These are phyloP conservation scores for Linderina pennispora DNA, from an alignment of 192 early-diverging fungal genomes.

Conservation along the genomic window DNA sequence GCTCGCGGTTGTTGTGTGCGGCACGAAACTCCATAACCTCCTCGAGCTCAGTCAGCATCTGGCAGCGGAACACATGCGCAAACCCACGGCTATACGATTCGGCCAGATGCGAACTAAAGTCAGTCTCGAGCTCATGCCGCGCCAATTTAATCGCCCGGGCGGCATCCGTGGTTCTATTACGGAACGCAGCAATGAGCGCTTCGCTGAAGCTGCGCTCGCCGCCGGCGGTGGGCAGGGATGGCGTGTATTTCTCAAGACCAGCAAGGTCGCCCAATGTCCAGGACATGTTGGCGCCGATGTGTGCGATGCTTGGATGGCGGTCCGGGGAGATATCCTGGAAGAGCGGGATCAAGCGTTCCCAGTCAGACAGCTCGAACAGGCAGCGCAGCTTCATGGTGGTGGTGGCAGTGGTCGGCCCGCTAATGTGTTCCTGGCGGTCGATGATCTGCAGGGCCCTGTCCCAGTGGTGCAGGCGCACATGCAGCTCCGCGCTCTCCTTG, in stretches of 20 bases:
- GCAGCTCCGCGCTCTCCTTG: slow-evolving; percentile 87
- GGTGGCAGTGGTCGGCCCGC: no score
- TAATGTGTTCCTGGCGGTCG: slow-evolving; percentile 66
- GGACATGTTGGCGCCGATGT: slow-evolving; percentile 85
- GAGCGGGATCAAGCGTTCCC: slow-evolving; percentile 74
- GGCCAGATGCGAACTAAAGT: slow-evolving; percentile 79
- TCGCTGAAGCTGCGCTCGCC: slow-evolving; percentile 79
- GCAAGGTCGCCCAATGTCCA: slow-evolving; percentile 92
- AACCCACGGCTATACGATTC: slow-evolving; percentile 96
- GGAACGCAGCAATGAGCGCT: slow-evolving; percentile 80
- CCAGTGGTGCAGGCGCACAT: slow-evolving; percentile 88
- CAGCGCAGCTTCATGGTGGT: no score
- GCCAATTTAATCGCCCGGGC: slow-evolving; percentile 72
- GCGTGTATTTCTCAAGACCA: slow-evolving; percentile 87
- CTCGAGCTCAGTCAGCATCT: slow-evolving; percentile 97
- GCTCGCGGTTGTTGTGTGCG: slow-evolving; percentile 70
- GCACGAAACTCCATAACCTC: slow-evolving; percentile 92
- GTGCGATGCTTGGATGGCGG: slow-evolving; percentile 61
- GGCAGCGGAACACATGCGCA: slow-evolving; percentile 79
- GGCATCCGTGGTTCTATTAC: slow-evolving; percentile 69
- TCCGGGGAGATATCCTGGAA: slow-evolving; percentile 73
- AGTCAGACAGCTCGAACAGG: slow-evolving; percentile 87
- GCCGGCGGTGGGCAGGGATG: slow-evolving; percentile 60
- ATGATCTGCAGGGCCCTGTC: slow-evolving; percentile 89
- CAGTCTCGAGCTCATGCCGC: slow-evolving; percentile 78